A percentile compares a stretch with the other conserved stretches of the same genome.
phyloP scores from a whole-genome alignment of 208 protist genomes.

The Trichomonas vaginalis region DNA sequence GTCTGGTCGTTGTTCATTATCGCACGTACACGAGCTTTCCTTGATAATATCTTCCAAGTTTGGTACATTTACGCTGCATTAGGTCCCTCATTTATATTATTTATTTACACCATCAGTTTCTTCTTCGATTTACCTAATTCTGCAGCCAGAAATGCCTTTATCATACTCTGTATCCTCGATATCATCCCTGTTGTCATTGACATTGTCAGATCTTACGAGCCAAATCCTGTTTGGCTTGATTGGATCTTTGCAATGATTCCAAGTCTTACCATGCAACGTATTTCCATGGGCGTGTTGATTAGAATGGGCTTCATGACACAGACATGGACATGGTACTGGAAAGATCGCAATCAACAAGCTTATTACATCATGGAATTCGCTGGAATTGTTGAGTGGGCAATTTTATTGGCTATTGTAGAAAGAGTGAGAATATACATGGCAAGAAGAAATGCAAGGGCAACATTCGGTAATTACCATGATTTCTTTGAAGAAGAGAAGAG shows the following conservation, averaged over 20 bases:
- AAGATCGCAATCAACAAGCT: neutral
- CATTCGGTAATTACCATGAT: neutral
- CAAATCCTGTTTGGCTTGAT: neutral
- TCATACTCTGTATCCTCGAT: neutral
- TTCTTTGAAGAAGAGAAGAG: neutral
- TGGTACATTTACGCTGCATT: neutral
- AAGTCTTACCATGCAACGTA: neutral
- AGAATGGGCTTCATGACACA: neutral
- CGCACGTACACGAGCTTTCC: neutral
- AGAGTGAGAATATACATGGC: neutral
- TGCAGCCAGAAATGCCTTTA: neutral
- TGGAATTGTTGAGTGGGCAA: neutral
- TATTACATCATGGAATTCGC: neutral
- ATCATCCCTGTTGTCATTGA: neutral
- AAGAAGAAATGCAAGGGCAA: neutral
- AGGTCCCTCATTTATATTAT: neutral
- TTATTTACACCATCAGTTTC: neutral
- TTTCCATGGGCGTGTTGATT: neutral
- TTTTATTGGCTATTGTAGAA: neutral
- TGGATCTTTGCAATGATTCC: neutral
- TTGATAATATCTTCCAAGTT: neutral
- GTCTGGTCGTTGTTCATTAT: neutral
- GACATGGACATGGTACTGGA: neutral
- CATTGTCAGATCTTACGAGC: neutral
- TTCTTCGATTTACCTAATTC: neutral